Evolutionary conservation across 371 early-diverging fungal genomes (phyloP).

Genomic region (Mucor racemosus): DNA sequence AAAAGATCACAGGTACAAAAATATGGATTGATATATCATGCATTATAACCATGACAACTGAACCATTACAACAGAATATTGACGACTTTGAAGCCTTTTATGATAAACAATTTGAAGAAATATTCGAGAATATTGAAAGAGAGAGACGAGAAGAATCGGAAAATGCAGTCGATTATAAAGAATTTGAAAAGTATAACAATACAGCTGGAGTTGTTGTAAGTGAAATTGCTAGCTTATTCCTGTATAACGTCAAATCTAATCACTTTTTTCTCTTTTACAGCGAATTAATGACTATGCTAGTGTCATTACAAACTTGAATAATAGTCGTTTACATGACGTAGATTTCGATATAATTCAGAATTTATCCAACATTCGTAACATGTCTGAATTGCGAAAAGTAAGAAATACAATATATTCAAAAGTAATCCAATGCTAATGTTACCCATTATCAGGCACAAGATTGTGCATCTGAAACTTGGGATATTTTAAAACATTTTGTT

Average conservation of each 20-base stretch:
- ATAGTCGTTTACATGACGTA: slow-evolving; percentile 2
- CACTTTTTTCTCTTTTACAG: not conserved
- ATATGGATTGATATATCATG: not conserved
- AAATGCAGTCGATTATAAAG: slow-evolving; percentile 4
- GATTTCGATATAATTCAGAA: slow-evolving; percentile 15
- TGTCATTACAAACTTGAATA: slow-evolving; percentile 14
- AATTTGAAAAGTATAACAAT: slow-evolving; percentile 8
- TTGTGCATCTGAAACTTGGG: slow-evolving; percentile 21
- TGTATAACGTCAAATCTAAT: not conserved
- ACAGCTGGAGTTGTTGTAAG: slow-evolving; percentile 11
- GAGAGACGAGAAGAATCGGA: slow-evolving; percentile 11
- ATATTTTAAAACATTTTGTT: slow-evolving; percentile 15
- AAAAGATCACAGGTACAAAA: slow-evolving; percentile 12
- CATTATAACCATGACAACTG: not conserved
- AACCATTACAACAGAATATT: slow-evolving; percentile 12
- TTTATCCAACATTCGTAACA: slow-evolving; percentile 16
- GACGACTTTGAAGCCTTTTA: slow-evolving; percentile 11
- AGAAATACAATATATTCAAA: not conserved
- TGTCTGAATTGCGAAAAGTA: slow-evolving; percentile 24
- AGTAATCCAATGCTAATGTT: not conserved
- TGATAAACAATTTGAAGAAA: not conserved
- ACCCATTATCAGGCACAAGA: slow-evolving; percentile 18
- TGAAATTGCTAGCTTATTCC: not conserved
- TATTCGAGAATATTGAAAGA: not conserved
- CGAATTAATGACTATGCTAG: slow-evolving; percentile 21